phyloP scores from a whole-genome alignment of 2,329 filamentous ascomycete genomes.

The Didymella pinodella region DNA sequence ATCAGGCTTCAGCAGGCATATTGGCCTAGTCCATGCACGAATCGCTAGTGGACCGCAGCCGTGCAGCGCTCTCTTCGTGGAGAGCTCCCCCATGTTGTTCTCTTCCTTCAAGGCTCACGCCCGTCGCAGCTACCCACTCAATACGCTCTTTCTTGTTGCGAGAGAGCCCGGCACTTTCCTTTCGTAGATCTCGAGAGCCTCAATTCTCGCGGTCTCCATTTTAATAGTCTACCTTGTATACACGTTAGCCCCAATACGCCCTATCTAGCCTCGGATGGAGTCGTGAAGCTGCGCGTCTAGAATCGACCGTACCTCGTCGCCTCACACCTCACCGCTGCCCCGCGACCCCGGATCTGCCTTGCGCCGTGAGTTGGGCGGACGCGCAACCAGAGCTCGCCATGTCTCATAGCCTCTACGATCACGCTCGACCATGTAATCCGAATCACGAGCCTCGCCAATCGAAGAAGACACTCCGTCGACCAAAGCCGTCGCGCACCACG shows the following conservation, averaged over 20 bases:
- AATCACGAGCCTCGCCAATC: constrained; percentile 4
- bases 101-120: constrained; percentile 38
- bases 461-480: constrained; percentile 27
- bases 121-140: constrained; percentile 49
- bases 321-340: constrained; percentile 25
- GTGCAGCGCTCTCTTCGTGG: constrained; percentile 23
- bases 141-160: constrained; percentile 48
- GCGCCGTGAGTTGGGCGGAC: constrained; percentile 15
- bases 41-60: constrained; percentile 21
- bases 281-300: constrained; percentile 43
- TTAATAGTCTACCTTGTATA: constrained; percentile 28
- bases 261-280: constrained; percentile 39
- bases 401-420: constrained; percentile 18
- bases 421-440: constrained; percentile 7
- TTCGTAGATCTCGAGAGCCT: constrained; percentile 33
- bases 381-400: constrained; percentile 20
- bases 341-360: constrained; percentile 23
- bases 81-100: constrained; percentile 39
- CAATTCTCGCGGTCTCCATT: constrained; percentile 28
- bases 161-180: constrained; percentile 36
- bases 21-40: constrained; percentile 31
- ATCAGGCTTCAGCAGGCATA: constrained; percentile 26
- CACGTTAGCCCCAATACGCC: constrained; percentile 18
- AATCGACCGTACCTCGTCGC: constrained; percentile 31
- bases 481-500: constrained; percentile 32